Base-by-base conservation (phyloP, 148 eudicot species). In the Camellia japonica region DNA sequence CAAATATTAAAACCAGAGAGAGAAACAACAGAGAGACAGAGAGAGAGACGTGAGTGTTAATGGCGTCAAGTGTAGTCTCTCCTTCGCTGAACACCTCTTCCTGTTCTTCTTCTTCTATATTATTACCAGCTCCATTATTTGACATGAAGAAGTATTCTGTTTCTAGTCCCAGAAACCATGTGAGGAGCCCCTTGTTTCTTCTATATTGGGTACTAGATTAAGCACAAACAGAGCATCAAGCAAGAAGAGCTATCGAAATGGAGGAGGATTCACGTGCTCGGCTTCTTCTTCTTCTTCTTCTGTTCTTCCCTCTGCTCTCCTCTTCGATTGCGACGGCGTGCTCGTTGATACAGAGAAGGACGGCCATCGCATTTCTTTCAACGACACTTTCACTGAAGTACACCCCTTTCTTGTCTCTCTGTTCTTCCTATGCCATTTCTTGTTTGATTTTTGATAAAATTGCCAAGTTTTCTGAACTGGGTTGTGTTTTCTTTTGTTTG, bases 271-370 rank as follows among this genome's bases (percentile, higher is more conserved):
- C 6, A 81, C 70, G 12, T 85, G 92, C 85, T 82, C 86, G 62
- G 87, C 79, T 8, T 15, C 83, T 3, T 66, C 83, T 76, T 72
- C 85, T 73, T 85, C 88, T 72, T 56, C 89, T 18, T 77, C 96
- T 78, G 86, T 79, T 38, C 75, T 88, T 77, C 99, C 99, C 0
- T 80, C 93, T 9, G 99, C 99, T 44, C 91, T 97, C 49, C 89
- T 97, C 49, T 94, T 97, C 82, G 99, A 94, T 69, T 94, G 99
- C 74, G 99, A 96, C 75, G 99, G 98, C 65, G 99, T 97, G 49
- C 95, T 94, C 67, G 99, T 94, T 13, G 99, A 97, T 80, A 97
- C 99, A 7, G 99, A 97, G 82, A 94, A 86, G 78, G 98, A 94
- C 82, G 99, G 99, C 38, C 99, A 97, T 60, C 87, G 99, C 69